Evolutionary conservation across 495 filamentous ascomycete species (phyloP), one percentile per base, ranked within the genome.

Genomic region (Talaromyces nanjingensis): DNA sequence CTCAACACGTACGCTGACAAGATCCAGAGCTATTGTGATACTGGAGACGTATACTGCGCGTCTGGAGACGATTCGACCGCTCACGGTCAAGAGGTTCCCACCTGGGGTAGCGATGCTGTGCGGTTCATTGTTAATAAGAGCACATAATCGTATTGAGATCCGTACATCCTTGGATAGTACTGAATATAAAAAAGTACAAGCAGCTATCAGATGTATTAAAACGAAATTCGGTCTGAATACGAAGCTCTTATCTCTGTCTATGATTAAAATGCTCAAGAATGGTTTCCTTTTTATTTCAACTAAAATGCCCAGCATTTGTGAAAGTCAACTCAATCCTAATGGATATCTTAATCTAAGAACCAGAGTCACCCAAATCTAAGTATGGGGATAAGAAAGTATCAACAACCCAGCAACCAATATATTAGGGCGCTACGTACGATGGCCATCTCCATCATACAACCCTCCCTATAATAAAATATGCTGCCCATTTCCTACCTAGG

Each of bases 21-120:
- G 49, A 54, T 54, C 49, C n/a, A 54, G 49, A 54, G 49, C 24
- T 54, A 54, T 12, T 54, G 49, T 54, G 49, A 54, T 54, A 25
- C 49, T 54, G 49, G 49, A 8, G 49, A 54, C 6, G 49, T 54
- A 20, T 54, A 54, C 49, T 54, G 49, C 18, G 49, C 49, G 24
- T 54, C 49, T 22, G 49, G 49, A 54, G 49, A 54, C 49, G 14
- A 54, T 54, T 22, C 49, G 18, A 54, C 8, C 20, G 49, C 49
- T 54, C 49, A 54, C 49, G 12, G 49, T 22, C 49, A 54, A 24
- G 49, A 54, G 14, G 20, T 54, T 22, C 49, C 49, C 7, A 54
- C 49, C 18, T 54, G 49, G 49, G 49, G 49, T 12, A 22, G 18
- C 24, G 49, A 2, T 22, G 49, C 49, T 22, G 49, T 54, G 3